These are phyloP conservation scores for Rheum nobile DNA, from an alignment of 148 eudicot genomes.

Conservation along the genomic window DNA sequence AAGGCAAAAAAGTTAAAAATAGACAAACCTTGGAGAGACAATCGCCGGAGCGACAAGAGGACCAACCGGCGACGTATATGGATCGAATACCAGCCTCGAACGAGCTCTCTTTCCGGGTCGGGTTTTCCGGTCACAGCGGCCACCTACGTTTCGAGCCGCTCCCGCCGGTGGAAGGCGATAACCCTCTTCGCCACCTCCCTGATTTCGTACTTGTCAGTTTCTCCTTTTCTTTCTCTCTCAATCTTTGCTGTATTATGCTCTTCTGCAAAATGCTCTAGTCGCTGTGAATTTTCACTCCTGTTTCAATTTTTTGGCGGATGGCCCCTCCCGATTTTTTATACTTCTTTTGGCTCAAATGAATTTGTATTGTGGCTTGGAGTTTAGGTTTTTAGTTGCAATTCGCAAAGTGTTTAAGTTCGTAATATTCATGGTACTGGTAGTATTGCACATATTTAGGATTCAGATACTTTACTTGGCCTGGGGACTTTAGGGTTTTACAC, in stretches of 20 bases:
- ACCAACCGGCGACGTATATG: constrained; percentile 22
- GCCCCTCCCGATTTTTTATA: too few species aligned
- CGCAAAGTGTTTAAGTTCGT: not conserved
- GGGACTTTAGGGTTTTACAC: not conserved
- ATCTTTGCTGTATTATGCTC: not conserved
- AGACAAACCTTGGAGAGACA: too few species aligned
- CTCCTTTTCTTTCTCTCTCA: not conserved
- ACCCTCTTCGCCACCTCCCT: constrained; percentile 47
- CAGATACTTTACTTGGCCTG: not conserved
- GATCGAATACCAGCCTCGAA: constrained; percentile 43
- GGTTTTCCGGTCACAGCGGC: constrained; percentile 71
- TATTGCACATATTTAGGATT: not conserved
- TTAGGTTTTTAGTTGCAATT: not conserved
- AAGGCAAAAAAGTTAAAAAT: too few species aligned
- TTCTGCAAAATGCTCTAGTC: not conserved
- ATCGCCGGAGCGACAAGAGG: not conserved
- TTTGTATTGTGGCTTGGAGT: not conserved
- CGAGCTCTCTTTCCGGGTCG: constrained; percentile 69
- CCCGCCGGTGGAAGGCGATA: constrained; percentile 55
- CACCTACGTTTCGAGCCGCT: constrained; percentile 76
- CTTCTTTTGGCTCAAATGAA: not conserved
- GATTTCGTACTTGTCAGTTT: constrained; percentile 55
- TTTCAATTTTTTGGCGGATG: not conserved
- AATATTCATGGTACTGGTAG: not conserved
- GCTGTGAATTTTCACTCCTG: not conserved